Evolutionary conservation across 257 asterid species (phyloP).

Genomic region (Gentiana macrophylla): DNA sequence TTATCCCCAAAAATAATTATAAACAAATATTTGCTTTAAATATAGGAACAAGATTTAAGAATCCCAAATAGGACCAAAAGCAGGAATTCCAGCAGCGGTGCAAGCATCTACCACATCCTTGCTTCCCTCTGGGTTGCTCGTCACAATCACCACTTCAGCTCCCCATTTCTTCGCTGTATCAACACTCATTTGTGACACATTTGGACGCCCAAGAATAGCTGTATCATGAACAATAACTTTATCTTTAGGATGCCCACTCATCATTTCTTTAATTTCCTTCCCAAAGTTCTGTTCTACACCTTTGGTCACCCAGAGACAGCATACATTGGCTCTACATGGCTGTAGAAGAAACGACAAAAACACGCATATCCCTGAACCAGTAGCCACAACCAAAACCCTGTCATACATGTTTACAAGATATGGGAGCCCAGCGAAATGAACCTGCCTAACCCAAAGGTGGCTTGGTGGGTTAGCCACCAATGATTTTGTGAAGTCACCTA

Average conservation of each 20-base stretch:
- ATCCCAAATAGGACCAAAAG: conserved; percentile 73
- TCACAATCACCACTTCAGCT: conserved; percentile 64
- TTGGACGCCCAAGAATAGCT: conserved; percentile 53
- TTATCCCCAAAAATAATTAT: too few species aligned
- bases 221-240: conserved; percentile 58
- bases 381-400: conserved; percentile 52
- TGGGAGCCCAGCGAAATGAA: conserved; percentile 65
- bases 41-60: conserved; percentile 16
- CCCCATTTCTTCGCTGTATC: conserved; percentile 35
- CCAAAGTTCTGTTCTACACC: conserved; percentile 61
- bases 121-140: conserved; percentile 70
- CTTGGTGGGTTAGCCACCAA: conserved; percentile 38
- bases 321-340: conserved; percentile 42
- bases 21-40: too few species aligned
- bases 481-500: conserved; percentile 60
- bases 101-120: conserved; percentile 54
- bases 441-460: conserved; percentile 58
- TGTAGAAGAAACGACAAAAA: conserved; percentile 60
- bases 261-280: conserved; percentile 35
- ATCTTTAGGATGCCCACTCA: conserved; percentile 40
- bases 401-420: conserved; percentile 55
- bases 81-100: conserved; percentile 47
- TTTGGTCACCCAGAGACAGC: conserved; percentile 63
- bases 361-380: conserved; percentile 69
- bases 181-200: conserved; percentile 43